Conservation (phyloP, 176 grass and related monocot genomes). For the Oryza meyeriana region DNA sequence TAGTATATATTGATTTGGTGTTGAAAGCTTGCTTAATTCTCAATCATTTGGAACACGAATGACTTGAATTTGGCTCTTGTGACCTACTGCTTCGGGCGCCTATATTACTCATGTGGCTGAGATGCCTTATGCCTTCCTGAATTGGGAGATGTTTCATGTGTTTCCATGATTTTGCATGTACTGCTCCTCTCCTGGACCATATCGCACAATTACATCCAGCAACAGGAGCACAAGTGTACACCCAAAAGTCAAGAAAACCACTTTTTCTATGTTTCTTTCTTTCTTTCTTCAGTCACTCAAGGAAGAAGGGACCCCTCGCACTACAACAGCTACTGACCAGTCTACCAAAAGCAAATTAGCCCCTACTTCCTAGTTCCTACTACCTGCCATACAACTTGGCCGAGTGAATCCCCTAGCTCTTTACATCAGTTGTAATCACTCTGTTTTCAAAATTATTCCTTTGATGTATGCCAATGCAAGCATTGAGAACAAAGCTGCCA, state of each 20-base stretch:
- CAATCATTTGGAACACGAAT: background rate
- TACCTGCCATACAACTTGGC: background rate
- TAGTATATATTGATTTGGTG: background rate
- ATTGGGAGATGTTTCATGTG: background rate
- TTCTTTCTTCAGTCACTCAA: background rate
- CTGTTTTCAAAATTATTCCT: constrained; percentile 11
- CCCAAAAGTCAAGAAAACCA: background rate
- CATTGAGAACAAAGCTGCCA: constrained; percentile 28
- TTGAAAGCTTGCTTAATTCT: background rate
- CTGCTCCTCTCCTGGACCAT: background rate
- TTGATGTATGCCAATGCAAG: constrained; percentile 16
- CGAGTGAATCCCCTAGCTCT: background rate
- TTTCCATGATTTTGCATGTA: too few relatives aligned
- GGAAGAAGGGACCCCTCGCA: background rate
- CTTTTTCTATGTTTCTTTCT: background rate
- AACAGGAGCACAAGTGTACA: background rate
- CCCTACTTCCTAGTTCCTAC: background rate
- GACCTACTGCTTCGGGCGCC: too few relatives aligned
- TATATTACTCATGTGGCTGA: background rate
- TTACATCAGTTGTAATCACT: constrained; percentile 1
- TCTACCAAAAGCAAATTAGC: background rate
- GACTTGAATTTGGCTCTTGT: background rate
- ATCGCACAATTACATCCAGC: background rate
- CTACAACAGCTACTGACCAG: background rate
- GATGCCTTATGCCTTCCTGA: background rate